Conservation (phyloP, 371 early-diverging fungal species). For the Paraphysoderma sedebokerense region DNA sequence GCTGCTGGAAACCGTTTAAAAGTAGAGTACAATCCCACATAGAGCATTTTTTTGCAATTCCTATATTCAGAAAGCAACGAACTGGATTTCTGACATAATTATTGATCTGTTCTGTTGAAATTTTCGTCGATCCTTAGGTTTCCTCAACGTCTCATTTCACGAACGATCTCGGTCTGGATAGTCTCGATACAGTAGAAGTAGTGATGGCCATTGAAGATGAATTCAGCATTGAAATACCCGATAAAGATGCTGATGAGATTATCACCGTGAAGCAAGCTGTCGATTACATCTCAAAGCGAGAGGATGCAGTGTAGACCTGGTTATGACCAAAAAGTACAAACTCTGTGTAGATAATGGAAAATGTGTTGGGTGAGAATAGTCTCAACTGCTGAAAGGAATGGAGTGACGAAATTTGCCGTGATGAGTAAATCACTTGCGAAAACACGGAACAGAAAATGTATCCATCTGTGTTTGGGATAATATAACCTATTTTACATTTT, state of each 20-base stretch:
- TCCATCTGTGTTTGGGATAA: too few species aligned
- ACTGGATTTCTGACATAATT: too few species aligned
- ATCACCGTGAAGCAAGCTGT: constrained; percentile 72
- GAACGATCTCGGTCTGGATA: constrained; percentile 88
- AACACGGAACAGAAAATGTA: too few species aligned
- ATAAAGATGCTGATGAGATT: constrained; percentile 92
- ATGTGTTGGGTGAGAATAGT: too few species aligned
- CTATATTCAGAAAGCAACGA: neutral
- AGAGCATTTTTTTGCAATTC: neutral
- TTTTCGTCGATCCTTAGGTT: constrained; percentile 45
- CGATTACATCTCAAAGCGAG: constrained; percentile 57
- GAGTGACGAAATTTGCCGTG: too few species aligned
- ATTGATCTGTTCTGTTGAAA: too few species aligned
- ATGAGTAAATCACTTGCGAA: too few species aligned
- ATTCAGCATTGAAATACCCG: constrained; percentile 92
- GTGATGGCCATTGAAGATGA: constrained; percentile 98
- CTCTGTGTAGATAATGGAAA: too few species aligned
- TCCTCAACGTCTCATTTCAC: constrained; percentile 66
- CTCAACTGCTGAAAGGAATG: too few species aligned
- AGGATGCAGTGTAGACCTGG: too few species aligned
- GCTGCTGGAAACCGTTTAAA: neutral
- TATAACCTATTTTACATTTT: too few species aligned
- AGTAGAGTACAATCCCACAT: neutral
- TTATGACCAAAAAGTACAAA: too few species aligned
- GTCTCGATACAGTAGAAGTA: constrained; percentile 91